Evolutionary conservation across 106 monocot species (phyloP), one percentile per base, ranked within the genome.

Genomic region (Gastrodia elata): DNA sequence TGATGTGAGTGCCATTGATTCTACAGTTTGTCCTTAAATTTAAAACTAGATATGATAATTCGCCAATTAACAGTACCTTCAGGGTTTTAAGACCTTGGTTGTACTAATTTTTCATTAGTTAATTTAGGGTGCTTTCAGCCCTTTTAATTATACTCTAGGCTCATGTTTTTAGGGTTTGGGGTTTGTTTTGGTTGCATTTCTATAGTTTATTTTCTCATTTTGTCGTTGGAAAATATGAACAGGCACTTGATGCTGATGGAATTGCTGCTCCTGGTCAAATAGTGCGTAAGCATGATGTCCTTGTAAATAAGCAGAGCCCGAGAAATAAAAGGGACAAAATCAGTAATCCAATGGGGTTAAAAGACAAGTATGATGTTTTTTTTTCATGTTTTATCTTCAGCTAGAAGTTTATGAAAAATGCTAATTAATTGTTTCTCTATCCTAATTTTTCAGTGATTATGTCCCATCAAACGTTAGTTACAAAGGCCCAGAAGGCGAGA

Each of bases 211-310:
- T 46, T 46, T 46, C 46, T 46, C n/a, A n/a, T 2, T 61, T 61
- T 61, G 30, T 61, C 7, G 1, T 61, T 61, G 11, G 30, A 61
- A 61, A 61, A 11, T n/a, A 11, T 11, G 11, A 61, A 61, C 61
- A 95, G 92, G 86, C 87, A 80, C 65, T 97, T 57, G 97, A 93
- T 90, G 65, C 28, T 43, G 97, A 97, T 83, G 97, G 97, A 77
- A 90, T 97, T 83, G 97, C 92, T 69, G 71, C 86, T n/a, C 97
- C 97, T 39, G 97, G 97, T 57, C 83, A 90, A 78, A 90, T 92
- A 58, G 77, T 97, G 73, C 78, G 84, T 44, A 88, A 90, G 74
- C 82, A 86, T 78, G 90, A 97, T 76, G 64, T 92, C 36, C 81
- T 74, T 86, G 90, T 93, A 30, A 88, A 92, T 44, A 97, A 93